A percentile compares a stretch with the other conserved stretches of the same genome.
phyloP scores from a whole-genome alignment of 352 stramenopile species.

The Phytophthora fragariaefolia region DNA sequence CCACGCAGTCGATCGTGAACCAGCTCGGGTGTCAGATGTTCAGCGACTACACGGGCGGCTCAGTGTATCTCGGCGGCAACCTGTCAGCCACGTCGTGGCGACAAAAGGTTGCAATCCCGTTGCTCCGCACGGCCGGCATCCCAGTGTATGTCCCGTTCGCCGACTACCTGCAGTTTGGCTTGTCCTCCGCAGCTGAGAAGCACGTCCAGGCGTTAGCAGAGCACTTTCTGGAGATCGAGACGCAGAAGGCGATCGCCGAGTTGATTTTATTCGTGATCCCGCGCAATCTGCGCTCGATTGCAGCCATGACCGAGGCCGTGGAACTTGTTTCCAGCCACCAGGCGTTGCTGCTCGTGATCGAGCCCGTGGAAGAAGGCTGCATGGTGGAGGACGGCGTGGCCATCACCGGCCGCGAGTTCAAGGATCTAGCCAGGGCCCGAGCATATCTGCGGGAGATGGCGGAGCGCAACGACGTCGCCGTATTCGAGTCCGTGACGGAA shows the following conservation, averaged over 20 bases:
- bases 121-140: conserved; percentile 74
- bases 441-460: conserved; percentile 89
- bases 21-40: conserved; percentile 55
- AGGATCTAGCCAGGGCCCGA: conserved; percentile 80
- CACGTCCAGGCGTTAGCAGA: conserved; percentile 38
- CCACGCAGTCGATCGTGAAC: conserved; percentile 45
- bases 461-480: conserved; percentile 74
- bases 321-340: conserved; percentile 75
- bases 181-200: conserved; percentile 48
- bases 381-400: conserved; percentile 56
- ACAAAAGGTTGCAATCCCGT: conserved; percentile 72
- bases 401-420: conserved; percentile 72
- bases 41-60: conserved; percentile 52
- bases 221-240: conserved; percentile 65
- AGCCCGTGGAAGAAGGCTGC: conserved; percentile 69
- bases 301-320: conserved; percentile 84
- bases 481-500: conserved; percentile 70
- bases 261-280: conserved; percentile 88
- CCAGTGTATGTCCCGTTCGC: conserved; percentile 79
- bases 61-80: conserved; percentile 82
- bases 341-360: conserved; percentile 82
- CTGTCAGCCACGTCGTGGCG: conserved; percentile 77
- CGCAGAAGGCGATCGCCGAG: conserved; percentile 69
- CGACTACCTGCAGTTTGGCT: conserved; percentile 73
- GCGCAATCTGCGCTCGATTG: conserved; percentile 73